Evolutionary conservation across 495 filamentous ascomycete genomes (phyloP).

Genomic region (Hypoxylon trugodes): DNA sequence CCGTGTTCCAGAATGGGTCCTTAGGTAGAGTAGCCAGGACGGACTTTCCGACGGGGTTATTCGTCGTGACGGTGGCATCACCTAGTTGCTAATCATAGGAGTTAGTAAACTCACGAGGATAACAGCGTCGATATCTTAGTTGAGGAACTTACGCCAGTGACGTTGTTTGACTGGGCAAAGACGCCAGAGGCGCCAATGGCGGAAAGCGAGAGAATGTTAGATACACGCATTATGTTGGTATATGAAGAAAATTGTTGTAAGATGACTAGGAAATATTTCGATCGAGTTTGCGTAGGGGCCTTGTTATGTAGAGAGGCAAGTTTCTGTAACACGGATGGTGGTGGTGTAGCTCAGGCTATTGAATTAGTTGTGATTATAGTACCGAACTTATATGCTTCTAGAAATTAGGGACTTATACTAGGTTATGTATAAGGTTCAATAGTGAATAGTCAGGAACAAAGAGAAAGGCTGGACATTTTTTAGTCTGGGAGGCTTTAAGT

Average conservation of each 20-base stretch:
- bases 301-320: conserved; percentile 19
- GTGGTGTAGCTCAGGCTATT: conserved; percentile 1
- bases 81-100: conserved; percentile 50
- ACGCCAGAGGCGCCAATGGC: conserved; percentile 49
- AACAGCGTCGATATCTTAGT: neutral
- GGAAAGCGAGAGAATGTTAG: conserved; percentile 49
- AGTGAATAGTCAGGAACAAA: conserved; percentile 22
- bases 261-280: conserved; percentile 2
- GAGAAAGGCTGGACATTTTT: neutral
- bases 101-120: conserved; percentile 25
- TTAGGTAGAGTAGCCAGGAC: conserved; percentile 70
- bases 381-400: conserved; percentile 1
- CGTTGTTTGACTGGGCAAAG: conserved; percentile 47
- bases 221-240: conserved; percentile 51
- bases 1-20: conserved; percentile 55
- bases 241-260: conserved; percentile 2
- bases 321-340: conserved; percentile 12
- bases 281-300: neutral
- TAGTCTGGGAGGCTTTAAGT: conserved; percentile 15
- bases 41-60: conserved; percentile 67
- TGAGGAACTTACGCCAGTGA: conserved; percentile 45
- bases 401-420: neutral
- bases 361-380: conserved; percentile 16
- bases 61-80: conserved; percentile 63
- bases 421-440: conserved; percentile 8